Conservation (phyloP, 345 rosid genomes). For the Hypericum androsaemum region DNA sequence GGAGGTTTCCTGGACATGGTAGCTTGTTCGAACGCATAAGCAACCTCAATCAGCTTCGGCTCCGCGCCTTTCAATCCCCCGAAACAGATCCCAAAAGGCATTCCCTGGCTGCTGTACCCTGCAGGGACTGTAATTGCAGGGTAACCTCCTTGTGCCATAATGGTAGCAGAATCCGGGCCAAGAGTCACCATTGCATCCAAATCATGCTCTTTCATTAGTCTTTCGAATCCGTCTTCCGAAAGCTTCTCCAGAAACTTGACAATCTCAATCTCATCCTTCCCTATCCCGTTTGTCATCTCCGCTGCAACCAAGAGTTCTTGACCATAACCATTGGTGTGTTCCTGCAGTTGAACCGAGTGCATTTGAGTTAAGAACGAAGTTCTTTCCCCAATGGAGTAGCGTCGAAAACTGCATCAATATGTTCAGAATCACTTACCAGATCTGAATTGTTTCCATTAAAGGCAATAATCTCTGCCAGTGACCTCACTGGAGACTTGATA, state of each 20-base stretch:
- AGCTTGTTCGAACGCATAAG: conserved; percentile 30
- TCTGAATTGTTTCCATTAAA: conserved; percentile 27
- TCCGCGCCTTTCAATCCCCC: conserved; percentile 31
- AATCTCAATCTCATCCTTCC: conserved; percentile 11
- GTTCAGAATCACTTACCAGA: conserved; percentile 18
- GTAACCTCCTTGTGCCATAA: conserved; percentile 21
- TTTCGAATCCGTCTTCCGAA: conserved; percentile 19
- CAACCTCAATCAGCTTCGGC: conserved; percentile 34
- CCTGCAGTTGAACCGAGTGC: conserved; percentile 7
- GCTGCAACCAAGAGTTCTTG: conserved; percentile 17
- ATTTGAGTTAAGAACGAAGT: no score
- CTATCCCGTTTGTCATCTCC: conserved; percentile 21
- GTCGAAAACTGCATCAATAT: background rate
- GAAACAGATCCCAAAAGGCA: conserved; percentile 30
- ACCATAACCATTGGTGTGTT: conserved; percentile 12
- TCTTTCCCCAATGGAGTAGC: no score
- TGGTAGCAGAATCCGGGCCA: conserved; percentile 7
- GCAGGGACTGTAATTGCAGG: conserved; percentile 24
- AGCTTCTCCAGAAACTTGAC: conserved; percentile 3
- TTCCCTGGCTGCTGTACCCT: conserved; percentile 14
- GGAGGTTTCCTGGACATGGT: conserved; percentile 25
- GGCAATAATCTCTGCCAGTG: conserved; percentile 24
- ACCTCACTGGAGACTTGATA: conserved; percentile 26
- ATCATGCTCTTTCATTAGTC: conserved; percentile 13
- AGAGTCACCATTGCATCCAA: conserved; percentile 21